A percentile compares a stretch with the other conserved stretches of the same genome.
These are phyloP conservation scores for Linum lewisii DNA, from an alignment of 345 rosid species.

Conservation along the genomic window DNA sequence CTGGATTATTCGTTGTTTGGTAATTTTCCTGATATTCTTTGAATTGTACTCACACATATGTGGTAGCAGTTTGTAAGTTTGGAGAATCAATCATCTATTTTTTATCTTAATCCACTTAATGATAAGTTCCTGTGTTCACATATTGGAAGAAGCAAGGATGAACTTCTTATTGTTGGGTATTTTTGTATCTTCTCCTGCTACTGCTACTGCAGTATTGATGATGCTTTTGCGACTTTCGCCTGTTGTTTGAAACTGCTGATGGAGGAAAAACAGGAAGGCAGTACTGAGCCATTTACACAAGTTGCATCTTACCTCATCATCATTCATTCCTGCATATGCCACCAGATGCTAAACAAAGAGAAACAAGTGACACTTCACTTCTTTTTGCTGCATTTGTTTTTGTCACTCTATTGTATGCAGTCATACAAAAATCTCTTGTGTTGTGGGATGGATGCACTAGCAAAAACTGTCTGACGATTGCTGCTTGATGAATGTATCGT, in stretches of 20 bases:
- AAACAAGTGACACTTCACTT: conserved; percentile 42
- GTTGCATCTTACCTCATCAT: conserved; percentile 34
- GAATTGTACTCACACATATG: no score
- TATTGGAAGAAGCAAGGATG: no score
- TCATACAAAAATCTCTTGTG: conserved; percentile 71
- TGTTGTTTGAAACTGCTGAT: conserved; percentile 27
- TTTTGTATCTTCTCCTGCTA: no score
- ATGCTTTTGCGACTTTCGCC: conserved; percentile 34
- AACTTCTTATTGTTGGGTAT: no score
- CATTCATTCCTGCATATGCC: conserved; percentile 42
- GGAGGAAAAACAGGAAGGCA: conserved; percentile 23
- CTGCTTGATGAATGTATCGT: conserved; percentile 60
- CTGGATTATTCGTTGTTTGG: no score
- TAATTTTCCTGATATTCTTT: no score
- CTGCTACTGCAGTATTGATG: no score
- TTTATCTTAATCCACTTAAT: no score
- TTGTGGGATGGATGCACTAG: conserved; percentile 94
- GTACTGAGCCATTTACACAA: conserved; percentile 31
- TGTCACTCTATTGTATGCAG: conserved; percentile 81
- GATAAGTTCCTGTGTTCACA: no score
- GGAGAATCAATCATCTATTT: no score
- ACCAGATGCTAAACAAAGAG: conserved; percentile 77
- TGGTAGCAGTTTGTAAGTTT: no score
- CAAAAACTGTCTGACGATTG: conserved; percentile 75
- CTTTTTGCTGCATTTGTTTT: no score